A percentile compares a stretch with the other conserved stretches of the same genome.
phyloP scores from a whole-genome alignment of 2,329 filamentous ascomycete genomes.

The Colletotrichum higginsianum region DNA sequence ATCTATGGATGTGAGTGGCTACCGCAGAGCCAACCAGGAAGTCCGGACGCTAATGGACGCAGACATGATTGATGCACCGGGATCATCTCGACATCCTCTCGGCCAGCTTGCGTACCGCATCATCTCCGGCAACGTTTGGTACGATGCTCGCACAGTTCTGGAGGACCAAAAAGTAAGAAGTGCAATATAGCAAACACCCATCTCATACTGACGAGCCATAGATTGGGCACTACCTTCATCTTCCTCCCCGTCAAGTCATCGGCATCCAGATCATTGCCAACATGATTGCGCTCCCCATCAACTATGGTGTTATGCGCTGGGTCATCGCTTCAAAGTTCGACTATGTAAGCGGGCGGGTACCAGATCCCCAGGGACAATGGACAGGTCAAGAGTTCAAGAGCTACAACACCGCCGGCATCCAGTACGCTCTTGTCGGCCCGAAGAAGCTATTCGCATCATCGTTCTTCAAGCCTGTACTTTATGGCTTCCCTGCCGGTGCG shows the following conservation, averaged over 20 bases:
- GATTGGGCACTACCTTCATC: constrained; percentile 76
- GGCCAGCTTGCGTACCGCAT: constrained; percentile 72
- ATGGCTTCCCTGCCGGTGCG: constrained; percentile 68
- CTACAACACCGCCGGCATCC: constrained; percentile 70
- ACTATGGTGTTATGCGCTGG: constrained; percentile 74
- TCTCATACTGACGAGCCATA: constrained; percentile 54
- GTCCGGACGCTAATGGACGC: constrained; percentile 45
- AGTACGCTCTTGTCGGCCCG: constrained; percentile 71
- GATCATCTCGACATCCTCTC: constrained; percentile 54
- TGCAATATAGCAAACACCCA: too few relatives aligned
- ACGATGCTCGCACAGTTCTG: constrained; percentile 69
- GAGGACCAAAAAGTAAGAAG: constrained; percentile 60
- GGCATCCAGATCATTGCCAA: constrained; percentile 57
- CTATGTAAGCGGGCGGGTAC: constrained; percentile 64
- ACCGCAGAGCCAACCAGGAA: constrained; percentile 63
- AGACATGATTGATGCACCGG: constrained; percentile 38
- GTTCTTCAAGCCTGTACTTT: constrained; percentile 65
- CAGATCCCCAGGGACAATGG: constrained; percentile 73
- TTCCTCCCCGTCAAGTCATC: constrained; percentile 70
- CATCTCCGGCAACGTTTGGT: constrained; percentile 76
- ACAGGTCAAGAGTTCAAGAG: constrained; percentile 68
- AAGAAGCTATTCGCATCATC: constrained; percentile 60
- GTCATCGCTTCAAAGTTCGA: constrained; percentile 70
- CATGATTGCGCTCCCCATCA: constrained; percentile 59
- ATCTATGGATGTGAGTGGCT: constrained; percentile 61